phyloP scores from a whole-genome alignment of 306 rosid genomes.

The Castanospermum australe region DNA sequence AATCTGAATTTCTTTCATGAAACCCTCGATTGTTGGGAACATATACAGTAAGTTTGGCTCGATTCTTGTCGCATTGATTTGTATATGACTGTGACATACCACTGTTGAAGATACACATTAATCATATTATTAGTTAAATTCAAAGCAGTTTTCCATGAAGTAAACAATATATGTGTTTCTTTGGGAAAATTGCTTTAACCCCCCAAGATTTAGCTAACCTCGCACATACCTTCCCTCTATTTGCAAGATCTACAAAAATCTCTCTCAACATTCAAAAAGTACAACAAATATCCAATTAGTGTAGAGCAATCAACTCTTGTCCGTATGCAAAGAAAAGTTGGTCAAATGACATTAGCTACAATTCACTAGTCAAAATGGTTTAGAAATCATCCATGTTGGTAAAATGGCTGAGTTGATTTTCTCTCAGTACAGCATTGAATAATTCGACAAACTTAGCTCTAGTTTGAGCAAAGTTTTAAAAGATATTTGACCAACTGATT shows the following conservation, averaged over 20 bases:
- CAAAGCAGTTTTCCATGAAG: not conserved
- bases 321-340: too few relatives aligned
- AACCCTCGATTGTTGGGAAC: slow-evolving; percentile 40
- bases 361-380: not conserved
- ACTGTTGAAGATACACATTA: slow-evolving; percentile 38
- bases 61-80: slow-evolving; percentile 57
- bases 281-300: too few relatives aligned
- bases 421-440: not conserved
- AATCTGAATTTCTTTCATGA: slow-evolving; percentile 51
- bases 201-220: not conserved
- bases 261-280: too few relatives aligned
- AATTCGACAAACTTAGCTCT: not conserved
- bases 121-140: not conserved
- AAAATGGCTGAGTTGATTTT: not conserved
- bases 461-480: not conserved
- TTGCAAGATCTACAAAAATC: not conserved
- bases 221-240: not conserved
- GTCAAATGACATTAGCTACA: too few relatives aligned
- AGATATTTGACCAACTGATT: not conserved
- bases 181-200: not conserved
- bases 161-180: not conserved
- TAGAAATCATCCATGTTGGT: not conserved
- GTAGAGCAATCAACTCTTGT: too few relatives aligned
- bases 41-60: slow-evolving; percentile 44
- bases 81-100: slow-evolving; percentile 69